phyloP scores from a whole-genome alignment of 176 grass and related monocot genomes.

The Carex pumila region DNA sequence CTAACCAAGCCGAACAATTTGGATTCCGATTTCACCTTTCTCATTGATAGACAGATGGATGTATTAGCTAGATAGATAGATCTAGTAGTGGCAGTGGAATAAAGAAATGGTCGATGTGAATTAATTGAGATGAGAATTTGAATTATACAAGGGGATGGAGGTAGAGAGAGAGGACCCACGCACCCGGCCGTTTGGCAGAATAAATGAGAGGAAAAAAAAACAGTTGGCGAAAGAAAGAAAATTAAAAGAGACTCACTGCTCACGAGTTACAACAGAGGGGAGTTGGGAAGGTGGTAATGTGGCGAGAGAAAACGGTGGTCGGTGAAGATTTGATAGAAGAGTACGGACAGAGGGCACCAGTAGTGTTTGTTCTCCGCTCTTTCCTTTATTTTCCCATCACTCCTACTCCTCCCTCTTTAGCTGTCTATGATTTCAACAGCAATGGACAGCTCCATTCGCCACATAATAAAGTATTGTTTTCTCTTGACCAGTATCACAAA shows the following conservation, averaged over 20 bases:
- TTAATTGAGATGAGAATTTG: neutral
- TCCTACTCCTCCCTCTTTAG: neutral
- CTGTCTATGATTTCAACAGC: neutral
- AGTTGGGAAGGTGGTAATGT: too few species aligned
- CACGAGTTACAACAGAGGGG: neutral
- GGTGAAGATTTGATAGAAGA: neutral
- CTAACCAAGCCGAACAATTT: slow-evolving; percentile 22
- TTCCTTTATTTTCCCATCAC: neutral
- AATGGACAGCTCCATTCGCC: neutral
- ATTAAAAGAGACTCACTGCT: slow-evolving; percentile 1
- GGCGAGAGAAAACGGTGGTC: neutral
- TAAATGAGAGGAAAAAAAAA: slow-evolving; percentile 4
- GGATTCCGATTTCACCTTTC: slow-evolving; percentile 29
- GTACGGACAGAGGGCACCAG: neutral
- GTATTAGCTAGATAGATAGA: neutral
- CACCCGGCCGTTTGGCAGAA: neutral
- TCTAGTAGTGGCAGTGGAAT: neutral
- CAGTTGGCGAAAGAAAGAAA: neutral
- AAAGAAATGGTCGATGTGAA: neutral
- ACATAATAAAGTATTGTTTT: neutral
- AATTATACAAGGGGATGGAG: neutral
- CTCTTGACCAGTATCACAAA: neutral
- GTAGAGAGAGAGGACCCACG: neutral
- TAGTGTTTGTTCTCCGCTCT: neutral
- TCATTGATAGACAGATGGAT: slow-evolving; percentile 8